These are phyloP conservation scores for Fusarium annulatum DNA, from an alignment of 2,329 filamentous ascomycete genomes.

Conservation along the genomic window DNA sequence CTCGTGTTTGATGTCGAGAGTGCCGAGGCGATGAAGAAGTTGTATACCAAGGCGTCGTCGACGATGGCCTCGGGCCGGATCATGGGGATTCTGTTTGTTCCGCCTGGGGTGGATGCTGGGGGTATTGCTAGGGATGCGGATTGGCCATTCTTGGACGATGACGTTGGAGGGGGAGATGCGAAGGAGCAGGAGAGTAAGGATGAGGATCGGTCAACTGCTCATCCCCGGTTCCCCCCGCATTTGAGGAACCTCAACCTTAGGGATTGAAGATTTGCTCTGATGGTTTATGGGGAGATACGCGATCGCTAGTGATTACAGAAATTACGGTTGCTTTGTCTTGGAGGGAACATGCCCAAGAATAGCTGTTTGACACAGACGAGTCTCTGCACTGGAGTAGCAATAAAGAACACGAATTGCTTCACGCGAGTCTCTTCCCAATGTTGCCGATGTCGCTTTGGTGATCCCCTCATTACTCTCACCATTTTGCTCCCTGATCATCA, in stretches of 20 bases:
- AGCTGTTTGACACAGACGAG: background rate
- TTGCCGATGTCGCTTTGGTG: background rate
- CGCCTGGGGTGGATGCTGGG: background rate
- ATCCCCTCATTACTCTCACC: rapidly evolving
- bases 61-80: background rate
- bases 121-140: background rate
- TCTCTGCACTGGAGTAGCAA: background rate
- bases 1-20: conserved; percentile 12
- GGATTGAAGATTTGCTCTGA: background rate
- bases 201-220: background rate
- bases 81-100: conserved; percentile 23
- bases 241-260: background rate
- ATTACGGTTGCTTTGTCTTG: background rate
- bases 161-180: too few species aligned
- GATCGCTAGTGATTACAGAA: background rate
- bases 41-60: background rate
- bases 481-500: rapidly evolving
- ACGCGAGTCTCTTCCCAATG: rapidly evolving
- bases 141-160: conserved; percentile 14
- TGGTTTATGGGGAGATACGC: background rate
- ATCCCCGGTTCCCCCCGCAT: background rate
- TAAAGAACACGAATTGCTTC: background rate
- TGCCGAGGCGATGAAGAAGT: background rate
- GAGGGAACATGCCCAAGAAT: background rate
- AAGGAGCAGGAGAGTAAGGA: background rate